Evolutionary conservation across 345 rosid species (phyloP), one percentile per base, ranked within the genome.

Genomic region (Rhodamnia rubescens): DNA sequence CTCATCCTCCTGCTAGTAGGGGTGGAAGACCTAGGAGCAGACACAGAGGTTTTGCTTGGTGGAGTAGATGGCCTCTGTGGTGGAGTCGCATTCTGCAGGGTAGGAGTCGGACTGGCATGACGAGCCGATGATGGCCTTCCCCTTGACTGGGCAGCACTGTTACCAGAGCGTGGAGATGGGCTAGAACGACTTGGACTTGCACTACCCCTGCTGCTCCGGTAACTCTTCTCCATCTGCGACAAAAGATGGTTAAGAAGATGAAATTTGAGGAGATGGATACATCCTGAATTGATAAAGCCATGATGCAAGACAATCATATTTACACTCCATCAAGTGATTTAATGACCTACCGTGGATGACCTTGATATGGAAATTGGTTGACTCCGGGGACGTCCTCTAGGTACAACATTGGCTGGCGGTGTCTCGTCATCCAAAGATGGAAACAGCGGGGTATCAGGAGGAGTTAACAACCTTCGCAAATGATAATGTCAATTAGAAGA

Each of bases 361-460:
- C 98, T 93, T 81, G 99, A 95, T 91, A 96, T 92, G 32, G 99
- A 91, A 92, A 94, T 90, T 40, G 96, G 94, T 87, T 97, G 99
- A 88, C 98, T 95, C 84, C 92, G 93, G 64, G 98, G 94, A 85
- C 99, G 96, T 50, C 99, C 99, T 91, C 96, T 95, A 50, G 90
- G 87, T 49, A 87, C 86, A 91, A 88, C 90, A 92, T 87, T 92
- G 84, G 90, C 91, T 83, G 92, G 88, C 22, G 88, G 92, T 12
- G 95, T 95, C 83, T 94, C 97, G 85, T 97, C 98, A 74, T 97
- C 99, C 96, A 97, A 84, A 3, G 97, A 96, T 85, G 94, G 97
- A 89, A 97, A 97, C 85, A 97, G 98, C 7, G 99, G 99, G 74
- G 99, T 95, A 78, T 97, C 99, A 1, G 99, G 99, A 83, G 99